phyloP scores from a whole-genome alignment of 2,329 filamentous ascomycete species.

The Akanthomyces dipterigenus region DNA sequence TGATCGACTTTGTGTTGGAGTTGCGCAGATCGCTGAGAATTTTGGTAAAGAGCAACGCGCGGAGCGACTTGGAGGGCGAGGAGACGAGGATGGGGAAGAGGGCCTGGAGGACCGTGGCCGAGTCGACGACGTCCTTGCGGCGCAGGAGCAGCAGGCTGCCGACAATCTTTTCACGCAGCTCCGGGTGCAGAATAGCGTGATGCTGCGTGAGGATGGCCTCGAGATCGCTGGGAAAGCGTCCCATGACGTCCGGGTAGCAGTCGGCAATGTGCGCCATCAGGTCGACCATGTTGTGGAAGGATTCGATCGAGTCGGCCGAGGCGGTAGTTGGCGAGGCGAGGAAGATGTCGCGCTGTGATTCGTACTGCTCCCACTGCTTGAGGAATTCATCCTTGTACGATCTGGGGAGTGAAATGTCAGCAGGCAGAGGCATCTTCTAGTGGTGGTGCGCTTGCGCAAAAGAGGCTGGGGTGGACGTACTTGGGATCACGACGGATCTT shows the following conservation, averaged over 20 bases:
- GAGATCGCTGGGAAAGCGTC: slow-evolving; percentile 70
- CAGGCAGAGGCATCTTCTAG: not conserved
- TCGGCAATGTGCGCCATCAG: slow-evolving; percentile 91
- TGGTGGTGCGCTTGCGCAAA: no score
- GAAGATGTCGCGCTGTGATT: slow-evolving; percentile 86
- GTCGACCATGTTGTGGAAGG: slow-evolving; percentile 86
- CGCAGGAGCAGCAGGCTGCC: slow-evolving; percentile 79
- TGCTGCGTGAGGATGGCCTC: slow-evolving; percentile 75
- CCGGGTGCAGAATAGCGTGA: slow-evolving; percentile 73
- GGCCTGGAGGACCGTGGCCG: slow-evolving; percentile 73
- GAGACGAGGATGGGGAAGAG: slow-evolving; percentile 90
- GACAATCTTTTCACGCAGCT: slow-evolving; percentile 90
- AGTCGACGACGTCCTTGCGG: slow-evolving; percentile 90
- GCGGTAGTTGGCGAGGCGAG: slow-evolving; percentile 73
- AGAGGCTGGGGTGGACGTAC: slow-evolving; percentile 35
- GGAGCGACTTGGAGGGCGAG: slow-evolving; percentile 86
- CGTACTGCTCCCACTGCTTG: slow-evolving; percentile 86
- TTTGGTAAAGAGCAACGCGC: slow-evolving; percentile 76
- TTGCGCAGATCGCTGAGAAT: slow-evolving; percentile 86
- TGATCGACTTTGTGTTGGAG: slow-evolving; percentile 78
- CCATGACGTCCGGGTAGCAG: slow-evolving; percentile 78
- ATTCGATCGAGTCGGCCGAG: slow-evolving; percentile 70
- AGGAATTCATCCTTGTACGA: slow-evolving; percentile 88
- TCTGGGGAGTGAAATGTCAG: slow-evolving; percentile 31
- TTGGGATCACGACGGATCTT: slow-evolving; percentile 83